Percentiles rank a stretch among this genome's conserved stretches.
Conservation (phyloP, 495 filamentous ascomycete species). For the Amniculicola lignicola region DNA sequence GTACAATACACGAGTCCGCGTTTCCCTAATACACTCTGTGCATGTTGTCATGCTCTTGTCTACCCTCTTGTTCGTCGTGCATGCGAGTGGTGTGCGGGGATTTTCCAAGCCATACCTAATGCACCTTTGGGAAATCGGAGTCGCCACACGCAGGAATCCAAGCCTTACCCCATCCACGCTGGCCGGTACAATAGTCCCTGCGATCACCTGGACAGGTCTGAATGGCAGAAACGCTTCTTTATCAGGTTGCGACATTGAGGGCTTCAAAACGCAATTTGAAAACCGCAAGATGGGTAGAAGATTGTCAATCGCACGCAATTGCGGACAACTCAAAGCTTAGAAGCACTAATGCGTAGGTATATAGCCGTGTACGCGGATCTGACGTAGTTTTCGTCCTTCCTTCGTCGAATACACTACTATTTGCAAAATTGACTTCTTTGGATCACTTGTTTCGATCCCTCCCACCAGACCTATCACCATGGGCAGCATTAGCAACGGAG, state of each 20-base stretch:
- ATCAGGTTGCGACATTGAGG: not conserved
- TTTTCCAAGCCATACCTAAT: too few relatives aligned
- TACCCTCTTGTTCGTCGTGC: too few relatives aligned
- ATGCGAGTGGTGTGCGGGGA: too few relatives aligned
- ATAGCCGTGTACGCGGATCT: not conserved
- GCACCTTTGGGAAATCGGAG: too few relatives aligned
- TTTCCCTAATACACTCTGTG: too few relatives aligned
- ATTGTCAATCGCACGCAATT: slow-evolving; percentile 7
- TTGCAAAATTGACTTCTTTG: not conserved
- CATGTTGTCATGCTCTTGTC: too few relatives aligned
- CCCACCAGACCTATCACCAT: not conserved
- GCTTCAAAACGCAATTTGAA: not conserved
- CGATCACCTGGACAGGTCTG: too few relatives aligned
- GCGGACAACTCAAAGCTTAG: not conserved
- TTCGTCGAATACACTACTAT: not conserved
- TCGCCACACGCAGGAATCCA: too few relatives aligned
- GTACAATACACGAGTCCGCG: too few relatives aligned
- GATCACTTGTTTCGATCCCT: not conserved
- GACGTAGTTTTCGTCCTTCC: not conserved
- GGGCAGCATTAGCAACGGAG: not conserved
- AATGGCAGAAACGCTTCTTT: too few relatives aligned
- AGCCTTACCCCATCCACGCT: too few relatives aligned
- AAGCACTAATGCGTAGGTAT: not conserved
- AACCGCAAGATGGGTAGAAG: slow-evolving; percentile 1
- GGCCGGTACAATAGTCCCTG: too few relatives aligned